A percentile compares a stretch with the other conserved stretches of the same genome.
These are phyloP conservation scores for Aspergillus luchuensis DNA, from an alignment of 2,329 filamentous ascomycete genomes.

Conservation along the genomic window DNA sequence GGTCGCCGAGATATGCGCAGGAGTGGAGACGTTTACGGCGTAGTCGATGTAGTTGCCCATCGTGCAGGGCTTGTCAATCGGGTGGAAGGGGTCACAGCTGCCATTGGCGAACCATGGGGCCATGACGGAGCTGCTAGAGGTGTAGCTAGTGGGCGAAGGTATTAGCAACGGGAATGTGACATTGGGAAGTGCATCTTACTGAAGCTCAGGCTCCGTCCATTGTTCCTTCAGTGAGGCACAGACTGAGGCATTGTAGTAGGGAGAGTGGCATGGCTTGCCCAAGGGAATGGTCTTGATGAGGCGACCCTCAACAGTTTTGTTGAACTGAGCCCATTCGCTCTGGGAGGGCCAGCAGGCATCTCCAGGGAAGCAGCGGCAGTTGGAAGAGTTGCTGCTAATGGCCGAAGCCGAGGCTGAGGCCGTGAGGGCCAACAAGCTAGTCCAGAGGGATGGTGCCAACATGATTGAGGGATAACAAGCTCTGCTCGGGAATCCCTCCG, in stretches of 20 bases:
- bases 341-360: conserved; percentile 5
- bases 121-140: conserved; percentile 15
- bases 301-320: conserved; percentile 53
- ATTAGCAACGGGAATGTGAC: background rate
- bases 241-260: conserved; percentile 47
- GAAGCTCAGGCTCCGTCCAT: conserved; percentile 51
- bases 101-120: conserved; percentile 17
- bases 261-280: conserved; percentile 56
- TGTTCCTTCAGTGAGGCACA: conserved; percentile 47
- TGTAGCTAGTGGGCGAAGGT: conserved; percentile 6
- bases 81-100: conserved; percentile 17
- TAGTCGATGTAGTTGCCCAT: conserved; percentile 37
- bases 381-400: background rate
- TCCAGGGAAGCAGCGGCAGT: conserved; percentile 7
- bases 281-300: conserved; percentile 58
- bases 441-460: background rate
- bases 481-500: background rate
- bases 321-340: conserved; percentile 41
- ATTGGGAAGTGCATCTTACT: conserved; percentile 37
- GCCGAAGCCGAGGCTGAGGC: conserved; percentile 1
- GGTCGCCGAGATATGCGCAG: conserved; percentile 34
- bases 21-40: conserved; percentile 37
- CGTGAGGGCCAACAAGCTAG: conserved; percentile 4
- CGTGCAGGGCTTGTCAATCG: conserved; percentile 31
- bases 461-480: background rate